Percentiles rank a stretch among this genome's conserved stretches.
phyloP scores from a whole-genome alignment of 495 filamentous ascomycete genomes.

The Neurospora sp. region DNA sequence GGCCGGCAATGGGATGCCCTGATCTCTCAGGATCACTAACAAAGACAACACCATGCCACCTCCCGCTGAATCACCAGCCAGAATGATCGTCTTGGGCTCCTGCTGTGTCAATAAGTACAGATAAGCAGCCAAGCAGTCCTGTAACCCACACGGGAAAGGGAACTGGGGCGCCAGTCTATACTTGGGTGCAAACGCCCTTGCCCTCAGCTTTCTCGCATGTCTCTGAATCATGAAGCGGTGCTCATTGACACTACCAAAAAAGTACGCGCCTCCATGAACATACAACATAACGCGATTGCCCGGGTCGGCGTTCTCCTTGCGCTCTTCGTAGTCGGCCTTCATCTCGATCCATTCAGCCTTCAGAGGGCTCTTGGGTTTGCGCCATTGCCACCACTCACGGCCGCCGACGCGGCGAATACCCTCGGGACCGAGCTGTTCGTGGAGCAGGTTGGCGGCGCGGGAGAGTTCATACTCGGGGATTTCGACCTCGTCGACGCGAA shows the following conservation, averaged over 20 bases:
- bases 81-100: conserved; percentile 63
- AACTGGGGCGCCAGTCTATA: conserved; percentile 90
- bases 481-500: conserved; percentile 62
- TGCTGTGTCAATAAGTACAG: conserved; percentile 67
- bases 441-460: conserved; percentile 50
- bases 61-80: conserved; percentile 84
- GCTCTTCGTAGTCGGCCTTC: conserved; percentile 65
- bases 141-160: conserved; percentile 84
- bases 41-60: conserved; percentile 76
- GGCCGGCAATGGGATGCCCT: conserved; percentile 70
- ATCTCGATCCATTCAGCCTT: conserved; percentile 95
- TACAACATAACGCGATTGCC: conserved; percentile 82
- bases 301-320: conserved; percentile 46
- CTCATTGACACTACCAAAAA: conserved; percentile 85
- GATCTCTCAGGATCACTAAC: conserved; percentile 72
- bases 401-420: conserved; percentile 71
- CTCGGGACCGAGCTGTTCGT: conserved; percentile 61
- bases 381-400: conserved; percentile 91
- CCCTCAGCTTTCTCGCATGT: conserved; percentile 87
- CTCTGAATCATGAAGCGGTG: conserved; percentile 94
- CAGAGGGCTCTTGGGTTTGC: conserved; percentile 47
- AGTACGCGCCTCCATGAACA: conserved; percentile 65
- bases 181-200: conserved; percentile 73
- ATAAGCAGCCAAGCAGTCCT: conserved; percentile 83
- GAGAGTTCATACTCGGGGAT: conserved; percentile 53